Percentiles rank a stretch among this genome's conserved stretches.
These are phyloP conservation scores for Myriangium duriaei DNA, from an alignment of 2,329 filamentous ascomycete species.

Conservation along the genomic window DNA sequence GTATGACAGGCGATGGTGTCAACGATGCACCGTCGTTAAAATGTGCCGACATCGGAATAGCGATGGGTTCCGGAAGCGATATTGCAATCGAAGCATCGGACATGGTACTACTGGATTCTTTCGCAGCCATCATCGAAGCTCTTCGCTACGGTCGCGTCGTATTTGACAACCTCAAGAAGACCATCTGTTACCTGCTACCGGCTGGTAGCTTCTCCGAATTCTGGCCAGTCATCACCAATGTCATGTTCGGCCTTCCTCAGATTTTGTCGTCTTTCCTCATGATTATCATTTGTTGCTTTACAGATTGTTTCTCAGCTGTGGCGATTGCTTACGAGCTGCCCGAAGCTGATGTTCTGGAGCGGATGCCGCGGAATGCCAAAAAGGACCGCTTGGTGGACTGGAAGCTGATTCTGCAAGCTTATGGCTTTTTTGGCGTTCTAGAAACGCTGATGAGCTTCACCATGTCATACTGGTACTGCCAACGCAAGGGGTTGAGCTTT, in stretches of 20 bases:
- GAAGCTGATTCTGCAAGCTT: conserved; percentile 59
- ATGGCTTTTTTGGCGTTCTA: conserved; percentile 54
- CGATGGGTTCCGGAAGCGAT: conserved; percentile 45
- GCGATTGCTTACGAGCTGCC: conserved; percentile 64
- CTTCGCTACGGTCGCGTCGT: conserved; percentile 61
- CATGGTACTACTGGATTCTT: conserved; percentile 54
- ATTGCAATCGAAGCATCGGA: conserved; percentile 51
- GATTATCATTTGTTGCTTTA: conserved; percentile 51
- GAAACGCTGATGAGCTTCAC: conserved; percentile 30
- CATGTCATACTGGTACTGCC: conserved; percentile 34
- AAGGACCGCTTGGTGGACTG: conserved; percentile 62
- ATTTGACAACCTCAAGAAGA: conserved; percentile 73
- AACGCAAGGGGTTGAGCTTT: conserved; percentile 49
- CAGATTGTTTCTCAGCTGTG: conserved; percentile 61
- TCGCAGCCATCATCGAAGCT: conserved; percentile 59
- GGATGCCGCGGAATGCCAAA: conserved; percentile 54
- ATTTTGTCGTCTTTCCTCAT: conserved; percentile 63
- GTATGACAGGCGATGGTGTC: conserved; percentile 39
- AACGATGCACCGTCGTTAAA: conserved; percentile 42
- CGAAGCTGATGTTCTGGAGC: conserved; percentile 60
- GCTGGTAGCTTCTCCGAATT: conserved; percentile 66
- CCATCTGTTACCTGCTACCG: conserved; percentile 59
- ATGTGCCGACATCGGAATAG: conserved; percentile 48
- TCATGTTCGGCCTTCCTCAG: conserved; percentile 60
- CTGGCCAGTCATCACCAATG: conserved; percentile 62